phyloP scores from a whole-genome alignment of 2,329 filamentous ascomycete genomes.

The Waltergamsia citrina region DNA sequence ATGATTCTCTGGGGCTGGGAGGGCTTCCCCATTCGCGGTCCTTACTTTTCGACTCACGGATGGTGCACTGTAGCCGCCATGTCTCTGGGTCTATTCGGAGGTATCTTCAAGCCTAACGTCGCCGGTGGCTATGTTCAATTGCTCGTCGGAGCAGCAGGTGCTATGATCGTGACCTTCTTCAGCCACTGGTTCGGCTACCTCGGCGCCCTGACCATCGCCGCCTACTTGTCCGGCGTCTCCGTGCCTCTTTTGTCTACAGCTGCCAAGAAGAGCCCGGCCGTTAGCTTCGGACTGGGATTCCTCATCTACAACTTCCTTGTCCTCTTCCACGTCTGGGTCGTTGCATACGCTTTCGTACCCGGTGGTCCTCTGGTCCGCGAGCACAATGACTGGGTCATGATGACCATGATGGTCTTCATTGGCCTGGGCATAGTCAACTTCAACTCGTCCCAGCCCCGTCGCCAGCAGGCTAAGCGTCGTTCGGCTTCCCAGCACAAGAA shows the following conservation, averaged over 20 bases:
- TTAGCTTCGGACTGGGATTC: constrained; percentile 82
- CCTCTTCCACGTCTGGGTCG: constrained; percentile 97
- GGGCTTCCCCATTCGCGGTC: constrained; percentile 83
- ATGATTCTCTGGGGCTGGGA: constrained; percentile 99
- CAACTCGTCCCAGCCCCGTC: constrained; percentile 36
- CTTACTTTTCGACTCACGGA: constrained; percentile 81
- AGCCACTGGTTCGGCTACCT: constrained; percentile 85
- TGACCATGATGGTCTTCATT: constrained; percentile 71
- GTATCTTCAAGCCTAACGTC: constrained; percentile 63
- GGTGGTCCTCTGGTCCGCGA: constrained; percentile 88
- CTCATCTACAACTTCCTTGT: constrained; percentile 88
- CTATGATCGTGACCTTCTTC: constrained; percentile 65
- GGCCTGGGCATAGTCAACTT: constrained; percentile 77
- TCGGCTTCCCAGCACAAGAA: constrained; percentile 35
- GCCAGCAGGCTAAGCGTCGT: constrained; percentile 18
- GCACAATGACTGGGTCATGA: constrained; percentile 94
- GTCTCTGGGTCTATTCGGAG: constrained; percentile 68
- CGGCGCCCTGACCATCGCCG: constrained; percentile 64
- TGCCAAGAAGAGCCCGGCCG: constrained; percentile 64
- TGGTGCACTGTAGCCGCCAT: constrained; percentile 80
- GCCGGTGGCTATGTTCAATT: constrained; percentile 73
- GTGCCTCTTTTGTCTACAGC: constrained; percentile 69
- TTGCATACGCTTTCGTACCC: constrained; percentile 95
- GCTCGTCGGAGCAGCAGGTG: constrained; percentile 68
- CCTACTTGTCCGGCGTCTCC: constrained; percentile 74